These are phyloP conservation scores for Candida anglica DNA, from an alignment of 805 yeast species.

Conservation along the genomic window DNA sequence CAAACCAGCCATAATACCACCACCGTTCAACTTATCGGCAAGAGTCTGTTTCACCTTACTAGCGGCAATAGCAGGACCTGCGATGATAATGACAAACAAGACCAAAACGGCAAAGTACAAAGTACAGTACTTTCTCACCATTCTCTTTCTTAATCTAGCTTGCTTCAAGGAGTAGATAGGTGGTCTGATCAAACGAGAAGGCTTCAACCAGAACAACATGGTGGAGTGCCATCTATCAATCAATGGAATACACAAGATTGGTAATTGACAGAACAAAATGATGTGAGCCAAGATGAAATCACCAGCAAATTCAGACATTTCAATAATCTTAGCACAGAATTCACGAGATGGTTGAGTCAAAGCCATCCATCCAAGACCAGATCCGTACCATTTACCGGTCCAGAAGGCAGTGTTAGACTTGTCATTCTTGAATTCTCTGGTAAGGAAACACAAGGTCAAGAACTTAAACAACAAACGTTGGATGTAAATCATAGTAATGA, in stretches of 20 bases:
- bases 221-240: conserved; percentile 97
- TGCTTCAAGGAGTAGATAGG: conserved; percentile 97
- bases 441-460: conserved; percentile 71
- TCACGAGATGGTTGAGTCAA: conserved; percentile 96
- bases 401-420: conserved; percentile 97
- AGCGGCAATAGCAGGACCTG: conserved; percentile 90
- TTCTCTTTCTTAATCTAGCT: conserved; percentile 92
- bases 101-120: conserved; percentile 70
- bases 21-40: conserved; percentile 18
- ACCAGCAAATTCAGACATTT: conserved; percentile 92
- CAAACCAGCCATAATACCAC: conserved; percentile 56
- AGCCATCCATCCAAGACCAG: conserved; percentile 90
- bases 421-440: conserved; percentile 96
- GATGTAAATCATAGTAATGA: conserved; percentile 76
- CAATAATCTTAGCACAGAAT: conserved; percentile 88
- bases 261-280: conserved; percentile 83
- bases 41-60: conserved; percentile 31
- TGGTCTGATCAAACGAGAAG: conserved; percentile 93
- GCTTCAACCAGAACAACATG: conserved; percentile 98
- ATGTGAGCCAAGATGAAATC: conserved; percentile 93
- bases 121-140: conserved; percentile 89
- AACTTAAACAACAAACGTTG: conserved; percentile 86
- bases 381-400: conserved; percentile 99
- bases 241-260: conserved; percentile 78
- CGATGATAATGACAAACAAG: conserved; percentile 70